Percentiles rank a stretch among this genome's conserved stretches.
These are phyloP conservation scores for Hamamelis virginiana DNA, from an alignment of 164 flowering plant genomes.

Conservation along the genomic window DNA sequence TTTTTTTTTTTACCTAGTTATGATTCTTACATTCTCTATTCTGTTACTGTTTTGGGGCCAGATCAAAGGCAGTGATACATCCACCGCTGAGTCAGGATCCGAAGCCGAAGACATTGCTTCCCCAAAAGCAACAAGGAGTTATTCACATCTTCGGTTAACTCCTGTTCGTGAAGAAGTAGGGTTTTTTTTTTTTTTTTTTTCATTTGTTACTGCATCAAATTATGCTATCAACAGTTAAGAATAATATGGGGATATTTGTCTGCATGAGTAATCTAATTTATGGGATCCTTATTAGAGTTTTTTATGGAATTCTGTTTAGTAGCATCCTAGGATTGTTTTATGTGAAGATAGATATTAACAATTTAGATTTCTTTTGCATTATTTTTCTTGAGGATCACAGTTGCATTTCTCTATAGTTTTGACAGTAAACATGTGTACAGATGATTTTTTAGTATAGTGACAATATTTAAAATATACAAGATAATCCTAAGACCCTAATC, in stretches of 20 bases:
- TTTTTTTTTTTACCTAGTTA: background rate
- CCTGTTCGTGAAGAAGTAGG: conserved; percentile 92
- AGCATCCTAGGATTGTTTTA: too few relatives aligned
- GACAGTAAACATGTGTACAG: background rate
- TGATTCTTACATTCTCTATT: background rate
- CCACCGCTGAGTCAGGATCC: conserved; percentile 95
- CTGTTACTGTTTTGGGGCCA: conserved; percentile 29
- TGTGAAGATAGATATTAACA: too few relatives aligned
- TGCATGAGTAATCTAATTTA: too few relatives aligned
- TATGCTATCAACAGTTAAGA: too few relatives aligned
- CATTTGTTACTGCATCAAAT: background rate
- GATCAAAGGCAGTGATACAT: conserved; percentile 86
- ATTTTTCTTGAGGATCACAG: too few relatives aligned
- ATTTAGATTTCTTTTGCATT: too few relatives aligned
- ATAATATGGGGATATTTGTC: too few relatives aligned
- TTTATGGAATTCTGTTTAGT: too few relatives aligned
- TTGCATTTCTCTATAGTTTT: background rate
- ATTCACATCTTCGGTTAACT: conserved; percentile 67
- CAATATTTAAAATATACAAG: background rate
- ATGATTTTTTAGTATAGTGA: background rate
- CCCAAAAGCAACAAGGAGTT: conserved; percentile 64
- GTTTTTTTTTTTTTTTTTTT: conserved; percentile 1
- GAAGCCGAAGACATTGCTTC: conserved; percentile 91
- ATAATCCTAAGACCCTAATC: background rate
- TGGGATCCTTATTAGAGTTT: too few relatives aligned